Evolutionary conservation across 2,329 filamentous ascomycete genomes (phyloP).

Genomic region (Aspergillus sp.): DNA sequence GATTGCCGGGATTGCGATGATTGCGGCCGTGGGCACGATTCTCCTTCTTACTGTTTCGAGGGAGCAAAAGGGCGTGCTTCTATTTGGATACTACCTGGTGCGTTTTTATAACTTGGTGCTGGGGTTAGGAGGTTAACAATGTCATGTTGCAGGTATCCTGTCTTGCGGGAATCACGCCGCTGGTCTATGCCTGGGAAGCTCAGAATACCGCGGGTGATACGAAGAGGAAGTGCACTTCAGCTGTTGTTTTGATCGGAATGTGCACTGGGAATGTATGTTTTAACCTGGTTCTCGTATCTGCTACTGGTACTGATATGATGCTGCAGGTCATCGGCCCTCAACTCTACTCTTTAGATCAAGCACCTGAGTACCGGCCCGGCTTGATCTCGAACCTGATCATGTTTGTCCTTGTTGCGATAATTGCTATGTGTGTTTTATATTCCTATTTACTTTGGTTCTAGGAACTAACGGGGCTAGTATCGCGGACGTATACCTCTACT

Average conservation of each 20-base stretch:
- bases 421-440: slow-evolving; percentile 21
- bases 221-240: slow-evolving; percentile 38
- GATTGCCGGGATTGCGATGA: slow-evolving; percentile 39
- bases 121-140: no score
- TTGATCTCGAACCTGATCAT: slow-evolving; percentile 35
- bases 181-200: slow-evolving; percentile 39
- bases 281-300: background rate
- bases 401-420: slow-evolving; percentile 31
- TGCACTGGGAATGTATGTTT: slow-evolving; percentile 32
- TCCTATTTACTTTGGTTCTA: background rate
- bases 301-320: background rate
- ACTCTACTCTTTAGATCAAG: slow-evolving; percentile 35
- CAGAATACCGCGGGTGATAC: slow-evolving; percentile 41
- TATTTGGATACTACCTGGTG: slow-evolving; percentile 55
- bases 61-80: slow-evolving; percentile 48
- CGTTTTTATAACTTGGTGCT: background rate
- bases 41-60: slow-evolving; percentile 52
- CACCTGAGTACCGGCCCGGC: slow-evolving; percentile 34
- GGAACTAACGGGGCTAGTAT: slow-evolving; percentile 13
- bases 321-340: slow-evolving; percentile 30
- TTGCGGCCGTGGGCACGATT: slow-evolving; percentile 45
- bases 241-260: slow-evolving; percentile 37
- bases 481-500: slow-evolving; percentile 31
- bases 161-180: slow-evolving; percentile 35
- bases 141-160: slow-evolving; percentile 23